These are phyloP conservation scores for Pythium dissimile DNA, from an alignment of 352 stramenopile species.

Conservation along the genomic window DNA sequence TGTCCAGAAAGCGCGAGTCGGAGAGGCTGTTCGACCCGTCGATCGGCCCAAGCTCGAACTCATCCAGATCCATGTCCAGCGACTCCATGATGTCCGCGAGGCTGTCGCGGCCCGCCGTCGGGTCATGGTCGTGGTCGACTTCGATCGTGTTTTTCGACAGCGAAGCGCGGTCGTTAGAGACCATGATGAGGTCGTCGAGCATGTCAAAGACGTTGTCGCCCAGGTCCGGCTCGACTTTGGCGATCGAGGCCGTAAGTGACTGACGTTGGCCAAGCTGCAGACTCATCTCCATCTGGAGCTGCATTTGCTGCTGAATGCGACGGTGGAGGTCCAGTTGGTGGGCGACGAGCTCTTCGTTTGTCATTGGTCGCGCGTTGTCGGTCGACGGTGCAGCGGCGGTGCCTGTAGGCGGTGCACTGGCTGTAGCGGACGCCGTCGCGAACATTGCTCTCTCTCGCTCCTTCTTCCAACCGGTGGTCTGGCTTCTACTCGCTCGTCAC, in stretches of 20 bases:
- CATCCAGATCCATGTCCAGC: constrained; percentile 82
- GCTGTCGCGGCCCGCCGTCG: constrained; percentile 48
- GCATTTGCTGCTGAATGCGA: constrained; percentile 86
- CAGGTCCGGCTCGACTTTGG: constrained; percentile 74
- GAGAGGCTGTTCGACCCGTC: constrained; percentile 29
- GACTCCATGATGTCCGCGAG: constrained; percentile 83
- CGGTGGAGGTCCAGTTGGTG: constrained; percentile 81
- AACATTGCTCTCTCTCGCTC: constrained; percentile 15
- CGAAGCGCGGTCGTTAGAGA: constrained; percentile 59
- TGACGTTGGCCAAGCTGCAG: constrained; percentile 53
- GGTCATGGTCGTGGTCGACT: constrained; percentile 30
- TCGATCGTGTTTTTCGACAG: constrained; percentile 52
- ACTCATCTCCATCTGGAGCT: constrained; percentile 85
- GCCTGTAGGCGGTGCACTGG: constrained; percentile 19
- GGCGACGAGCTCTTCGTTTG: constrained; percentile 71
- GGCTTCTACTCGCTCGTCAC: constrained; percentile 7
- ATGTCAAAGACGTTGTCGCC: constrained; percentile 87
- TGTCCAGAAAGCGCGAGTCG: constrained; percentile 13
- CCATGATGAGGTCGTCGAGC: constrained; percentile 86
- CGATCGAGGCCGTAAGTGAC: constrained; percentile 58
- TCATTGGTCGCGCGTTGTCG: constrained; percentile 44
- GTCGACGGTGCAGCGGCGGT: constrained; percentile 9
- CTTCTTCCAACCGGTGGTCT: neutral
- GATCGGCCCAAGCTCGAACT: constrained; percentile 39
- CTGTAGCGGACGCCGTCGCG: constrained; percentile 22